phyloP scores from a whole-genome alignment of 2,329 filamentous ascomycete species.

The Apiospora kogelbergensis region DNA sequence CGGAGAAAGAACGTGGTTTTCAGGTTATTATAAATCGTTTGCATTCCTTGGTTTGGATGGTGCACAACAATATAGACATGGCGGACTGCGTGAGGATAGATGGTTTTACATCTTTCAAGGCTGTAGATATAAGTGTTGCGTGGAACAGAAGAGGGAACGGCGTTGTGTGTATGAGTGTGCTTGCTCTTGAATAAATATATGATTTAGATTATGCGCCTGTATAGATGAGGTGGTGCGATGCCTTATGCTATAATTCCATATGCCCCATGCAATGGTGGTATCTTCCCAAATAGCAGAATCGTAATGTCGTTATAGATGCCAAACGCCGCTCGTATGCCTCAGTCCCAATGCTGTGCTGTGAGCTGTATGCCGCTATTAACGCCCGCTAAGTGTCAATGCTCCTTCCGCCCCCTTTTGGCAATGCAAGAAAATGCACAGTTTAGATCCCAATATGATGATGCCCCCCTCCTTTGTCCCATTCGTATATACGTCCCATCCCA shows the following conservation, averaged over 20 bases:
- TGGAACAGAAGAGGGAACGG: neutral
- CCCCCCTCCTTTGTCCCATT: neutral
- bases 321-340: neutral
- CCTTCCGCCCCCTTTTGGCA: neutral
- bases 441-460: neutral
- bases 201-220: neutral
- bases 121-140: neutral
- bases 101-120: neutral
- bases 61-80: neutral
- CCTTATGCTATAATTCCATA: neutral
- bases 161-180: conserved; percentile 1
- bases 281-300: neutral
- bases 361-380: neutral
- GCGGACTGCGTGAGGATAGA: neutral
- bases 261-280: conserved; percentile 2
- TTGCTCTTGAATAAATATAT: neutral
- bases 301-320: neutral
- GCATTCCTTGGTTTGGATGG: neutral
- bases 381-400: neutral
- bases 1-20: neutral
- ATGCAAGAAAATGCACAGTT: neutral
- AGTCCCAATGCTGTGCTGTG: neutral
- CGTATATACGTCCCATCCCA: neutral
- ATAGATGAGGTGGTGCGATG: neutral
- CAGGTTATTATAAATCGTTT: too few species aligned